These are phyloP conservation scores for Sclerotinia nivalis DNA, from an alignment of 2,329 filamentous ascomycete species.

Conservation along the genomic window DNA sequence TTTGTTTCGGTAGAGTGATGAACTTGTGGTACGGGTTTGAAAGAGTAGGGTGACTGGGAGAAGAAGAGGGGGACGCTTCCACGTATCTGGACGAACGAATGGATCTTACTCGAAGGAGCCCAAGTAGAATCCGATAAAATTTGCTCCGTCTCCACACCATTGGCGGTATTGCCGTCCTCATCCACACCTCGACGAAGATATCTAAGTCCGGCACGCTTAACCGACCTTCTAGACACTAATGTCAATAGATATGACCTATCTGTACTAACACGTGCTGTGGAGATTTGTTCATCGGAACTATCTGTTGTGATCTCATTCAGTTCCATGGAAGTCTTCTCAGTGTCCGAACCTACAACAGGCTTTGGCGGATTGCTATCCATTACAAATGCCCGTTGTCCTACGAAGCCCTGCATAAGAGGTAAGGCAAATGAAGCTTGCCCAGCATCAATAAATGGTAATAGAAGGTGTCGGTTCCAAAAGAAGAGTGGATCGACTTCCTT, in stretches of 20 bases:
- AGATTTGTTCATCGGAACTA: constrained; percentile 25
- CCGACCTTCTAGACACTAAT: constrained; percentile 84
- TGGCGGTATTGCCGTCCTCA: constrained; percentile 84
- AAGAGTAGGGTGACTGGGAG: constrained; percentile 88
- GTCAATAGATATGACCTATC: constrained; percentile 62
- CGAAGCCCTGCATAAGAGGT: constrained; percentile 90
- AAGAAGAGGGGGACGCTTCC: constrained; percentile 96
- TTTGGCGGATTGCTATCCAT: constrained; percentile 59
- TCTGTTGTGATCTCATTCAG: constrained; percentile 45
- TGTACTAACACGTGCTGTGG: constrained; percentile 26
- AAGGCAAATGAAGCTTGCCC: constrained; percentile 71
- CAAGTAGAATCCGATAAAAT: constrained; percentile 74
- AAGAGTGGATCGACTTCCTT: constrained; percentile 73
- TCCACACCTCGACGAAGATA: constrained; percentile 91
- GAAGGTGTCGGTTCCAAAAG: constrained; percentile 87
- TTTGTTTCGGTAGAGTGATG: constrained; percentile 82
- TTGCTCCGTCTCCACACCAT: constrained; percentile 93
- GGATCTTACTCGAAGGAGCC: constrained; percentile 61
- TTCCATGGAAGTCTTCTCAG: constrained; percentile 45
- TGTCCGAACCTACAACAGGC: constrained; percentile 52
- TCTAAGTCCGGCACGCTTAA: constrained; percentile 81
- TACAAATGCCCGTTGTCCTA: constrained; percentile 81
- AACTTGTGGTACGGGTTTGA: constrained; percentile 81
- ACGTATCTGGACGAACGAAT: constrained; percentile 84
- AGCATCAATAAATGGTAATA: constrained; percentile 71